Percentiles rank a stretch among this genome's conserved stretches.
These are phyloP conservation scores for Pyrenula aspistea DNA, from an alignment of 495 filamentous ascomycete species.

Conservation along the genomic window DNA sequence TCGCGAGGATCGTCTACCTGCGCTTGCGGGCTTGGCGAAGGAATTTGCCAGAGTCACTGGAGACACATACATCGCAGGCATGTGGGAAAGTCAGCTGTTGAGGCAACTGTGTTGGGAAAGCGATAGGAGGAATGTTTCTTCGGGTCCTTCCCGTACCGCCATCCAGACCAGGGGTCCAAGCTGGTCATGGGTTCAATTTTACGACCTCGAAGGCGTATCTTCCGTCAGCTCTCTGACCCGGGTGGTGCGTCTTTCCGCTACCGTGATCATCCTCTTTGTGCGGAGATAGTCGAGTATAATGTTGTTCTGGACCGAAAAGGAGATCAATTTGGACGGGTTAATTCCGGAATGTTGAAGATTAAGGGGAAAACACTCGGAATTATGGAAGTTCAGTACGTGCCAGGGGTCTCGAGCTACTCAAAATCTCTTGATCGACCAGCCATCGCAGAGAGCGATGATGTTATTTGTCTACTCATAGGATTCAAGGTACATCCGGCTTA, in stretches of 20 bases:
- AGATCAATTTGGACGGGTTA: neutral
- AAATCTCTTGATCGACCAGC: neutral
- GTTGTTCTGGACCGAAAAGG: neutral
- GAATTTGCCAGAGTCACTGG: neutral
- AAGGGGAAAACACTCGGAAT: neutral
- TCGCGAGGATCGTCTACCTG: neutral
- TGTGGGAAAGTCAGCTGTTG: constrained; percentile 1
- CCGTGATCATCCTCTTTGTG: neutral
- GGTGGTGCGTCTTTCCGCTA: neutral
- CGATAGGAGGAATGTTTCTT: neutral
- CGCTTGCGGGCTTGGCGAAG: constrained; percentile 1
- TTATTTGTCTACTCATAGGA: neutral
- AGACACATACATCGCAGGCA: constrained; percentile 2
- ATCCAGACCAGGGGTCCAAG: neutral
- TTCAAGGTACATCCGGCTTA: neutral
- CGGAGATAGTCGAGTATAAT: neutral
- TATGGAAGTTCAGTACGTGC: neutral
- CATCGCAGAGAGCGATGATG: neutral
- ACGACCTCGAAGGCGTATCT: neutral
- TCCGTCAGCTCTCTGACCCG: too few species aligned
- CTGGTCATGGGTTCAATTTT: neutral
- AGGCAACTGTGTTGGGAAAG: neutral
- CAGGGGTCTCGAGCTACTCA: neutral
- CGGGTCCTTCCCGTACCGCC: neutral
- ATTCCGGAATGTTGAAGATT: neutral